Percentiles rank a stretch among this genome's conserved stretches.
phyloP scores from a whole-genome alignment of 768 basidiomycete genomes.

The Auriscalpium vulgare region DNA sequence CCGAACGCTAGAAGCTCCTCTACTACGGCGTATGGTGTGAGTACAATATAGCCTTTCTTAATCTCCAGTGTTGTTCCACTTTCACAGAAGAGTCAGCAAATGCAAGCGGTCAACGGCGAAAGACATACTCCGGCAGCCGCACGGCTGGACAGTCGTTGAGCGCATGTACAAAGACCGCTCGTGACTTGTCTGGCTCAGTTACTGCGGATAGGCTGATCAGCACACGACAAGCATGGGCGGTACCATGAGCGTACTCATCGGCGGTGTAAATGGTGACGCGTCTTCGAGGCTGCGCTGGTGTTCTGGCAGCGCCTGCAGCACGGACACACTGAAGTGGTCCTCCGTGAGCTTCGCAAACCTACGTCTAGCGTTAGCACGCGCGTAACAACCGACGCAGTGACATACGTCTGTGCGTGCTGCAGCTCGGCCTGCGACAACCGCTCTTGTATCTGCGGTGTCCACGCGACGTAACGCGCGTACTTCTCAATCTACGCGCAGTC shows the following conservation, averaged over 20 bases:
- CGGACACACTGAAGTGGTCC: constrained; percentile 69
- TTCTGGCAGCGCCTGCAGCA: constrained; percentile 76
- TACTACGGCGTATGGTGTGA: constrained; percentile 69
- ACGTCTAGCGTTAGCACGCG: not conserved
- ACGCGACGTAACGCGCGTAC: constrained; percentile 72
- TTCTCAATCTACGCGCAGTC: constrained; percentile 65
- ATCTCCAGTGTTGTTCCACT: constrained; percentile 71
- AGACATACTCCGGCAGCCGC: constrained; percentile 58
- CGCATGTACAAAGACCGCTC: constrained; percentile 79
- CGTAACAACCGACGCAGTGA: not conserved
- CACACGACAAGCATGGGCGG: not conserved
- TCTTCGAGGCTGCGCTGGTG: constrained; percentile 75
- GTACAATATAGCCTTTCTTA: constrained; percentile 72
- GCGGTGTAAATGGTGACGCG: constrained; percentile 55
- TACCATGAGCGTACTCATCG: constrained; percentile 51
- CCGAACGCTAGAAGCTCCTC: constrained; percentile 67
- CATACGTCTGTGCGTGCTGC: constrained; percentile 68
- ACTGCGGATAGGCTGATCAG: constrained; percentile 35
- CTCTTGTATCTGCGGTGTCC: constrained; percentile 64
- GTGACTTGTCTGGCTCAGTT: constrained; percentile 63
- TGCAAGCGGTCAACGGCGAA: not conserved
- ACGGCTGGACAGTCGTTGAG: constrained; percentile 60
- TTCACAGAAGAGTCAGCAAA: not conserved
- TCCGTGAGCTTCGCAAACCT: constrained; percentile 76
- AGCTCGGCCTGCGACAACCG: constrained; percentile 78